Base-by-base conservation (phyloP, 352 stramenopile species). In the Blastocystis sp. region DNA sequence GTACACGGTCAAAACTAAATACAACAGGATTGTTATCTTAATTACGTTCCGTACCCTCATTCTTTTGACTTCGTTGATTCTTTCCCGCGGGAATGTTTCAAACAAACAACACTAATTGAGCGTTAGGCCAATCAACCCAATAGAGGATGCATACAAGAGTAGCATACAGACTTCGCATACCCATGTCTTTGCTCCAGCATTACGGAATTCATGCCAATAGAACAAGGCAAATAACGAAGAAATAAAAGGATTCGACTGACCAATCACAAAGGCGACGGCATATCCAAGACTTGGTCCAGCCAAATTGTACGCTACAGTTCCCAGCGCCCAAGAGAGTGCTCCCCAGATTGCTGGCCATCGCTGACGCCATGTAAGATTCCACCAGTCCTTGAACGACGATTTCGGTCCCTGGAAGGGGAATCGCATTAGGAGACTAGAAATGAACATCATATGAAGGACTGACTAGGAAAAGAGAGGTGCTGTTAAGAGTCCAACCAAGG, bases 161-260 rank as follows among this genome's bases (percentile, higher is more conserved):
- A 63, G 42, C 69, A 59, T 63, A 5, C 39, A 19, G 6, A 80
- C 42, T 37, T 80, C 69, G 35, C 12, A 59, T 24, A 27, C 29
- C 42, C 69, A 63, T 54, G 49, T 80, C 24, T 63, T 80, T 42
- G 27, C 59, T 11, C 69, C 51, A 7, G 49, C 69, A 63, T 80
- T 14, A 0, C 21, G 21, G 24, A 77, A 51, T 29, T 77, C 65
- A 42, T 77, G 51, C 21, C 37, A 77, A 56, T 77, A 77, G 65
- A 77, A 77, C n/a, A 77, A 32, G 27, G 65, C 51, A 49, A 58
- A 77, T 37, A 77, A 54, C 6, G 65, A 77, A 49, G 65, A 54
- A n/a, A 52, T n/a, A n/a, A 77, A 77, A 0, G 65, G 65, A 21
- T 27, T 52, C 0, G 65, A 77, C 65, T 77, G 65, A 24, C 24